Evolutionary conservation across 177 flowering plant genomes (phyloP).

Genomic region (Telopea speciosissima): DNA sequence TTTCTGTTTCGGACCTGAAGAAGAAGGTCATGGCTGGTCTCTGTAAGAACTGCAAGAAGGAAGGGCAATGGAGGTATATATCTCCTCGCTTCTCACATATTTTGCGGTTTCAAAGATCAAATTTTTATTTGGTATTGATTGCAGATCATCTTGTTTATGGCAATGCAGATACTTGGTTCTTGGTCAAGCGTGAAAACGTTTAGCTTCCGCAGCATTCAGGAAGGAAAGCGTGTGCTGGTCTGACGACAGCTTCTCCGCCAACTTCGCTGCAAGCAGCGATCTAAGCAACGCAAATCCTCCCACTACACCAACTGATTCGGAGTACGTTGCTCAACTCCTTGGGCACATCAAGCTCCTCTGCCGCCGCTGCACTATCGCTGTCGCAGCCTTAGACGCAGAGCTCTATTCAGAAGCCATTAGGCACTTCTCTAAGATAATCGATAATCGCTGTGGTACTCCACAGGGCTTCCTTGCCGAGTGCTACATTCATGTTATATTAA

Average conservation of each 20-base stretch:
- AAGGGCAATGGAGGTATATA: conserved; percentile 98
- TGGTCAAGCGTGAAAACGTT: conserved; percentile 93
- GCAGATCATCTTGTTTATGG: not conserved
- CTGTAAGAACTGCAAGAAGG: conserved; percentile 59
- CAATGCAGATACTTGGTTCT: conserved; percentile 65
- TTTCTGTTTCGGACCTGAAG: conserved; percentile 91
- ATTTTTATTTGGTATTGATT: not conserved
- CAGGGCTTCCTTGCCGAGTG: conserved; percentile 88
- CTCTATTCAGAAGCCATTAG: conserved; percentile 79
- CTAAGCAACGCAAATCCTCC: conserved; percentile 13
- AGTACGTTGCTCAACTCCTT: conserved; percentile 52
- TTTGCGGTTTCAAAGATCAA: not conserved
- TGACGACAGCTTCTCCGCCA: conserved; percentile 74
- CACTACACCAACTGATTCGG: conserved; percentile 42
- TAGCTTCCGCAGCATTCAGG: conserved; percentile 75
- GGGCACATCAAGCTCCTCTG: conserved; percentile 79
- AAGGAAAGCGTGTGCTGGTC: conserved; percentile 71
- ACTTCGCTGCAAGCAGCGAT: conserved; percentile 17
- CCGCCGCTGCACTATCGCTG: conserved; percentile 77
- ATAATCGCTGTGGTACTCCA: conserved; percentile 75
- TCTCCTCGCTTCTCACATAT: conserved; percentile 3
- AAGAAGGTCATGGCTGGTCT: conserved; percentile 82
- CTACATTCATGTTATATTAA: too few relatives aligned
- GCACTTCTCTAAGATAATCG: conserved; percentile 86
- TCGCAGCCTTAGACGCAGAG: conserved; percentile 91